phyloP scores from a whole-genome alignment of 2,329 filamentous ascomycete species.

The Fonsecaea erecta region DNA sequence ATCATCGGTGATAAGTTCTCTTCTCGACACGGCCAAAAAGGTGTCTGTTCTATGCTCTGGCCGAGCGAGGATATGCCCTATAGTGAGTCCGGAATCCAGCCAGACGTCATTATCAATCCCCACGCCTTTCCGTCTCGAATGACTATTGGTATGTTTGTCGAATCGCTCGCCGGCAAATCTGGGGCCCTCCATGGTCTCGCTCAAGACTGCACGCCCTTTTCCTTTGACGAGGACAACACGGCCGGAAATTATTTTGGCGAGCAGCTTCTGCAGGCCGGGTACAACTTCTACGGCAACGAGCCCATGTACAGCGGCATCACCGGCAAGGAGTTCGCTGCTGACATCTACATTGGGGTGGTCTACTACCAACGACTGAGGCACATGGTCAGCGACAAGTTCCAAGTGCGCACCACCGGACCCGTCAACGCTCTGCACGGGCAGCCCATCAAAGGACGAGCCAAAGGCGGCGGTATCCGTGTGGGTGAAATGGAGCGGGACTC shows the following conservation, averaged over 20 bases:
- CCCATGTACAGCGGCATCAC: slow-evolving; percentile 98
- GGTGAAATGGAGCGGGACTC: slow-evolving; percentile 99
- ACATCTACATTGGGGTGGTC: slow-evolving; percentile 95
- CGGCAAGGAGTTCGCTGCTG: slow-evolving; percentile 87
- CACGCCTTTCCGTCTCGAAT: slow-evolving; percentile 99
- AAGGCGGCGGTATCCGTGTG: slow-evolving; percentile 97
- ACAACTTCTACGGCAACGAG: slow-evolving; percentile 98
- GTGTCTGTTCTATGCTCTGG: slow-evolving; percentile 96
- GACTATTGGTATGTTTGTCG: slow-evolving; percentile 99
- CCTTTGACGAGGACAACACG: slow-evolving; percentile 89
- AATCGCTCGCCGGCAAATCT: slow-evolving; percentile 93
- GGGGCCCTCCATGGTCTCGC: slow-evolving; percentile 93
- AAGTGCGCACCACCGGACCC: slow-evolving; percentile 93
- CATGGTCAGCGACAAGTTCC: slow-evolving; percentile 99
- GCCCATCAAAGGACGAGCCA: slow-evolving; percentile 94
- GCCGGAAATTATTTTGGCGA: slow-evolving; percentile 95
- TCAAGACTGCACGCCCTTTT: slow-evolving; percentile 94
- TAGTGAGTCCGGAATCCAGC: slow-evolving; percentile 93
- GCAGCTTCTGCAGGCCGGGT: slow-evolving; percentile 91
- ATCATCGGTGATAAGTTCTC: slow-evolving; percentile 99
- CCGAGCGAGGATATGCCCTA: slow-evolving; percentile 93
- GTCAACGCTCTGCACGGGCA: slow-evolving; percentile 90
- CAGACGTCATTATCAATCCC: slow-evolving; percentile 98
- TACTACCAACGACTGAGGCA: slow-evolving; percentile 98
- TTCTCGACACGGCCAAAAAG: slow-evolving; percentile 96